Evolutionary conservation across 1,284 basidiomycete genomes (phyloP).

Genomic region (Athelia psychrophila): DNA sequence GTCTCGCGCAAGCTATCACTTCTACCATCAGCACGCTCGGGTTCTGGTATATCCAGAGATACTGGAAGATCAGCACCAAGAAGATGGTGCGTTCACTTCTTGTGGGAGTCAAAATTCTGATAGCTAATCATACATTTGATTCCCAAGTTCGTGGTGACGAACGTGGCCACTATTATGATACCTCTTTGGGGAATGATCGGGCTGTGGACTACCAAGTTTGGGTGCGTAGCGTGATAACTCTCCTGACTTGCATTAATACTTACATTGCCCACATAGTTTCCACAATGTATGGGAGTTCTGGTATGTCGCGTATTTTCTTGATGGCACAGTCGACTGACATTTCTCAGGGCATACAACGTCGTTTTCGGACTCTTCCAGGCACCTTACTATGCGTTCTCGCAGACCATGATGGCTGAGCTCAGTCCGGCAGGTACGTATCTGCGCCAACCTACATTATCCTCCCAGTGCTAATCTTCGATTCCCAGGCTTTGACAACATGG

Average conservation of each 20-base stretch:
- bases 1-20: conserved; percentile 68
- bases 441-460: not conserved
- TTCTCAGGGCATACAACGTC: conserved; percentile 67
- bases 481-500: conserved; percentile 77
- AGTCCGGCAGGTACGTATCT: conserved; percentile 47
- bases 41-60: conserved; percentile 80
- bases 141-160: conserved; percentile 69
- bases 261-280: conserved; percentile 42
- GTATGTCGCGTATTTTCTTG: conserved; percentile 29
- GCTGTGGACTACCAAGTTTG: conserved; percentile 75
- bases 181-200: conserved; percentile 88
- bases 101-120: not conserved
- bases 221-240: conserved; percentile 35
- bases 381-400: conserved; percentile 83
- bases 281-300: conserved; percentile 87
- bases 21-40: conserved; percentile 70
- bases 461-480: not conserved
- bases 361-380: conserved; percentile 85
- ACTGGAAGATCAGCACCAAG: conserved; percentile 76
- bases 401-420: conserved; percentile 87
- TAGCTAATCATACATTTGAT: not conserved
- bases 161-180: conserved; percentile 73
- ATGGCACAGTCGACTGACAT: not conserved
- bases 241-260: conserved; percentile 7
- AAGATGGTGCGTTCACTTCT: conserved; percentile 51